Conservation (phyloP, 108 stramenopile genomes). For the Asterionellopsis glacialis region DNA sequence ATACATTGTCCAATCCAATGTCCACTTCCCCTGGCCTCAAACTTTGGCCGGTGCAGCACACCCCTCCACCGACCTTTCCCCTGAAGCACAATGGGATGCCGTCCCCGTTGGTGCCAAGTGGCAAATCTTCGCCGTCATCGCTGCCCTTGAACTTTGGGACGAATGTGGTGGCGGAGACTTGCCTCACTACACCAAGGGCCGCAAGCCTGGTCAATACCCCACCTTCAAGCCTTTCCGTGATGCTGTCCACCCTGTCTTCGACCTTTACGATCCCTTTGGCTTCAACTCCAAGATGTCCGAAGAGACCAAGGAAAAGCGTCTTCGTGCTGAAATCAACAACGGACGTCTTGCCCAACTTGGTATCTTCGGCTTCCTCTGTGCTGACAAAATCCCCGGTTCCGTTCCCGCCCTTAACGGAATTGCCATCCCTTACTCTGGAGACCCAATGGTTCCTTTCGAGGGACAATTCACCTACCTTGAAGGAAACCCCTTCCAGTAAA, state of each 20-base stretch:
- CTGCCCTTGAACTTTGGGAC: conserved; percentile 56
- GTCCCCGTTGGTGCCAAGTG: conserved; percentile 57
- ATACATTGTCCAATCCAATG: conserved; percentile 57
- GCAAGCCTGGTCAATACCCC: conserved; percentile 59
- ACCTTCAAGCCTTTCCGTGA: conserved; percentile 43
- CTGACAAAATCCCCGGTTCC: conserved; percentile 46
- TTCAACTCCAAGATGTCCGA: conserved; percentile 58
- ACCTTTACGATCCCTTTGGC: conserved; percentile 55
- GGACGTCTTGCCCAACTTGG: conserved; percentile 55
- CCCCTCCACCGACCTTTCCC: conserved; percentile 41
- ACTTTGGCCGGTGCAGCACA: conserved; percentile 48
- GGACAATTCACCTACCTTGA: conserved; percentile 58
- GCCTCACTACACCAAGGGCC: conserved; percentile 61
- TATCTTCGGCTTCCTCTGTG: conserved; percentile 64
- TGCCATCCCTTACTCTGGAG: conserved; percentile 49
- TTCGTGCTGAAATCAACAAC: conserved; percentile 59
- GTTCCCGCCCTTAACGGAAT: conserved; percentile 46
- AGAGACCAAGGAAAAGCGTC: conserved; percentile 45
- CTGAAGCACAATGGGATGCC: conserved; percentile 61
- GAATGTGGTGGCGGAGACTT: conserved; percentile 46
- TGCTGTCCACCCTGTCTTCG: conserved; percentile 47
- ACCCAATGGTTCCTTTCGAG: conserved; percentile 68
- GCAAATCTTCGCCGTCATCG: conserved; percentile 60
- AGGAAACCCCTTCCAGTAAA: too few species aligned
- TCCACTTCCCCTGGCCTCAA: conserved; percentile 61